A percentile compares a stretch with the other conserved stretches of the same genome.
These are phyloP conservation scores for Malus orientalis DNA, from an alignment of 306 rosid genomes.

Conservation along the genomic window DNA sequence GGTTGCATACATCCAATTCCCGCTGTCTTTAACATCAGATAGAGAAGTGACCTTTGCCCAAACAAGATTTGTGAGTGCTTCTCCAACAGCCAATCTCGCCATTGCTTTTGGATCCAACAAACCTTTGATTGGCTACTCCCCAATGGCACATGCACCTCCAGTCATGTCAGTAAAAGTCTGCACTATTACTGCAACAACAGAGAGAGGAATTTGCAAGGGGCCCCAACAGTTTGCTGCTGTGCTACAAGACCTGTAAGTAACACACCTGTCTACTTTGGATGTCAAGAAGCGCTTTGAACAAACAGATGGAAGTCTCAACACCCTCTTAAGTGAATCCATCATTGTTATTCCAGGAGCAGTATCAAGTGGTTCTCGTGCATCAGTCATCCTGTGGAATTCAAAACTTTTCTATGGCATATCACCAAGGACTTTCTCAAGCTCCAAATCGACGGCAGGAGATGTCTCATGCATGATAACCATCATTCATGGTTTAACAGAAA, in stretches of 20 bases:
- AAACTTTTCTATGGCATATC: slow-evolving; percentile 86
- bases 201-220: slow-evolving; percentile 76
- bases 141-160: slow-evolving; percentile 91
- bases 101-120: slow-evolving; percentile 80
- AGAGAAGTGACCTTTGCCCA: slow-evolving; percentile 85
- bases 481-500: too few species aligned
- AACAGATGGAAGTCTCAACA: slow-evolving; percentile 72
- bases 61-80: slow-evolving; percentile 91
- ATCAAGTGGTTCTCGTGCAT: slow-evolving; percentile 63
- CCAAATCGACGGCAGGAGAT: slow-evolving; percentile 73
- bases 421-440: slow-evolving; percentile 84
- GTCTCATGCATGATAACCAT: too few species aligned
- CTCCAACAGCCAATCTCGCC: slow-evolving; percentile 93
- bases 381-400: slow-evolving; percentile 43
- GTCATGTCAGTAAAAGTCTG: slow-evolving; percentile 62
- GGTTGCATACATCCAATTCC: slow-evolving; percentile 95
- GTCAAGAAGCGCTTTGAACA: slow-evolving; percentile 77
- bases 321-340: slow-evolving; percentile 65
- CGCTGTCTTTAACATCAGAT: slow-evolving; percentile 89
- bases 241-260: slow-evolving; percentile 85
- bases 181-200: slow-evolving; percentile 87
- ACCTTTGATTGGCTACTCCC: slow-evolving; percentile 89
- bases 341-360: slow-evolving; percentile 60
- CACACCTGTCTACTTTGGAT: slow-evolving; percentile 77
- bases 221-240: slow-evolving; percentile 90